Base-by-base conservation (phyloP, 306 rosid genomes). In the Vigna reflexopilosa region DNA sequence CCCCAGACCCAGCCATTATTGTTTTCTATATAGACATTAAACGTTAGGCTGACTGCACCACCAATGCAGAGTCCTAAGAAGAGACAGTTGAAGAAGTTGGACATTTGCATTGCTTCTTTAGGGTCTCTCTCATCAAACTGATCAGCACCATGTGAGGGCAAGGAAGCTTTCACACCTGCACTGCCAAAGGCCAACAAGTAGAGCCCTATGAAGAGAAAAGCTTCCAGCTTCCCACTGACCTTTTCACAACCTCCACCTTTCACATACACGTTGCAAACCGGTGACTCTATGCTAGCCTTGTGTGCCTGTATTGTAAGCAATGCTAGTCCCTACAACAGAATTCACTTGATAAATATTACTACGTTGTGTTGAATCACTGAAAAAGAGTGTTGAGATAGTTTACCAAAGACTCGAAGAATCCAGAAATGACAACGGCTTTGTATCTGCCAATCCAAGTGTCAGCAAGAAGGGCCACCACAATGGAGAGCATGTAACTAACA, bases 91-190 rank as follows among this genome's bases (percentile, higher is more conserved):
- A 94, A 92, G 90, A 89, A 92, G 81, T 79, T 87, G 0, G 98
- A 94, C 93, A 90, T 90, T 74, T 88, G 86, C 70, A 5, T 83
- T 14, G 90, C 81, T 85, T 94, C 98, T 79, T 86, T 90, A 2
- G 90, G 97, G 81, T 94, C 91, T 9, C 49, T 80, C 16, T 90
- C 93, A 12, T 94, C 93, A 68, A 90, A 94, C 65, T 94, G 98
- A 54, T 94, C 97, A 0, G 98, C 98, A 10, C 98, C 97, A 66
- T 94, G 98, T n/a, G 97, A 34, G 8, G 98, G 98, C 49, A 94
- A 52, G 4, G 90, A 80, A 38, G 98, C 97, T 77, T 90, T 94
- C 15, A 87, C 1, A 30, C 97, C 97, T 2, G 93, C 90, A 61
- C 79, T 73, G 0, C 97, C 97, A 5, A 56, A 71, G 1, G 97